Percentiles rank a stretch among this genome's conserved stretches.
phyloP scores from a whole-genome alignment of 805 yeast species.

The Kluyveromyces siamensis region DNA sequence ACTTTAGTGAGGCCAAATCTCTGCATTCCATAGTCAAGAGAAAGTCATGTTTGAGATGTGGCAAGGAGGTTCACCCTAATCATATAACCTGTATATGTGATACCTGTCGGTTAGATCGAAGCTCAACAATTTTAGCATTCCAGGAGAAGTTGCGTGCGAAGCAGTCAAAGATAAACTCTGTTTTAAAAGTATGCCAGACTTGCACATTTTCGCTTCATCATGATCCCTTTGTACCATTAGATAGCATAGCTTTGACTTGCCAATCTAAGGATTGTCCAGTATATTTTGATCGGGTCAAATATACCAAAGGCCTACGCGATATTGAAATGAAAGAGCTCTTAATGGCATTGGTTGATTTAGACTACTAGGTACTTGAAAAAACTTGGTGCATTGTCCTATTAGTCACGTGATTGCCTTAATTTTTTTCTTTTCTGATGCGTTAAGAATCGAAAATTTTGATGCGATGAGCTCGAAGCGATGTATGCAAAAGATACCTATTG shows the following conservation, averaged over 20 bases:
- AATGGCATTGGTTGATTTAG: slow-evolving; percentile 9
- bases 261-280: slow-evolving; percentile 57
- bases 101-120: not conserved
- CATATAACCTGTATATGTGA: slow-evolving; percentile 26
- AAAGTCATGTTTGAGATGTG: slow-evolving; percentile 25
- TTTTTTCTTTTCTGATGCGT: not conserved
- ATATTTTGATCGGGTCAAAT: slow-evolving; percentile 45
- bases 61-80: slow-evolving; percentile 17
- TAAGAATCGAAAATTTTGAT: not conserved
- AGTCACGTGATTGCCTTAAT: not conserved
- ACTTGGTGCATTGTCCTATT: not conserved
- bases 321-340: slow-evolving; percentile 6
- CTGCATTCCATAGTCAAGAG: slow-evolving; percentile 17
- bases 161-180: slow-evolving; percentile 24
- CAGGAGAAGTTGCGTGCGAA: slow-evolving; percentile 1
- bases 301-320: slow-evolving; percentile 23
- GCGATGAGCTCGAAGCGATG: not conserved
- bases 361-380: slow-evolving; percentile 11
- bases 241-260: slow-evolving; percentile 33
- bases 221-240: slow-evolving; percentile 22
- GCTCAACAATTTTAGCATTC: slow-evolving; percentile 1
- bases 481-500: not conserved
- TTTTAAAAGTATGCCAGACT: slow-evolving; percentile 29
- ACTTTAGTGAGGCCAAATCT: not conserved
- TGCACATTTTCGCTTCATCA: slow-evolving; percentile 26